Evolutionary conservation across 2,329 filamentous ascomycete genomes (phyloP), one percentile per base, ranked within the genome.

Genomic region (Cadophora gregata): DNA sequence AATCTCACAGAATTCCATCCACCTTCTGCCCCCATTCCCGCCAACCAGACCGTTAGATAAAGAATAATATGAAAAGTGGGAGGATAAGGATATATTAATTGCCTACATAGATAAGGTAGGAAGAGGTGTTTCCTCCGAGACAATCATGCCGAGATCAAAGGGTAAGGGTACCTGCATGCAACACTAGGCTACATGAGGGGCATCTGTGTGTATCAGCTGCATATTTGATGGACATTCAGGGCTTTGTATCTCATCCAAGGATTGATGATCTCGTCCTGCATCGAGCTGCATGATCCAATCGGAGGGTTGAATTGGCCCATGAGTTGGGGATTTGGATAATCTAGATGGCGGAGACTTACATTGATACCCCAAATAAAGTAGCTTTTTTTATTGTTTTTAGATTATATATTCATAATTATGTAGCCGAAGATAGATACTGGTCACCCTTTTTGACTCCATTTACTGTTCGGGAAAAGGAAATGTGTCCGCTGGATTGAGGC

Each of bases 141-240:
- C 21, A 53, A 8, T 31, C 14, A 2, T 16, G 8, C 14, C 33
- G 19, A n/a, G 38, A 19, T 45, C 38, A 45, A n/a, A n/a, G n/a
- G n/a, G 1, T 6, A 47, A n/a, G 53, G 51, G 51, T 53, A 53
- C 50, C 50, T 53, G 50, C 50, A 53, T 53, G 25, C 50, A 29
- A 27, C 25, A 10, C 50, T 53, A 31, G n/a, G 31, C 50, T 31
- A 5, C 6, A 19, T 53, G 7, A 6, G 8, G 53, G 8, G 5
- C 2, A 21, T n/a, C n/a, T 36, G 29, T 9, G 31, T 33, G n/a
- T 36, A 56, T 56, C 53, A 56, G 53, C 53, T 56, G 53, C 53
- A n/a, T 56, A 36, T 56, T 47, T 47, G 42, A 3, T 21, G 42
- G 14, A 5, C 42, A 6, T 6, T 21, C 19, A n/a, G n/a, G n/a